Evolutionary conservation across 139 green algal species (phyloP).

Genomic region (Parachlorella kessleri): DNA sequence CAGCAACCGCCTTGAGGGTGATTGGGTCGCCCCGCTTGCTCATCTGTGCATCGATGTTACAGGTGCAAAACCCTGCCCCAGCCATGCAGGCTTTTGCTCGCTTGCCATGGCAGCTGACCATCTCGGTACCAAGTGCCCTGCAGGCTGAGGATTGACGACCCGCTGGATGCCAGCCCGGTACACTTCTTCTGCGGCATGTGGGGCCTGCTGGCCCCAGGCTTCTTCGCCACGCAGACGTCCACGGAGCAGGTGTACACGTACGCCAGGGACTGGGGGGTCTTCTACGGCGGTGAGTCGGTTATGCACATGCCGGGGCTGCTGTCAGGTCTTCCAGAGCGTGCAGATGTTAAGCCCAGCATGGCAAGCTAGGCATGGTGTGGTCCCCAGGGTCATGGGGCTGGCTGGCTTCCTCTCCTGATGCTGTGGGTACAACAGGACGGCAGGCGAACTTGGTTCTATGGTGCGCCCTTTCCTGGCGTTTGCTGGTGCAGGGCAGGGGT

Average conservation of each 20-base stretch:
- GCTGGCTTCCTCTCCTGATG: too few species aligned
- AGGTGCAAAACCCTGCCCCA: not conserved
- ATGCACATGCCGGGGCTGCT: too few species aligned
- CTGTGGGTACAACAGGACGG: too few species aligned
- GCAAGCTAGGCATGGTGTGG: too few species aligned
- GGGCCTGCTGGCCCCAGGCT: slow-evolving; percentile 35
- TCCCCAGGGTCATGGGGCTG: too few species aligned
- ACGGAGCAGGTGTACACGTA: not conserved
- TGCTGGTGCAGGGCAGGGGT: slow-evolving; percentile 18
- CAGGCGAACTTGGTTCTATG: too few species aligned
- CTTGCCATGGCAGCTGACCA: not conserved
- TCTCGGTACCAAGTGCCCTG: too few species aligned
- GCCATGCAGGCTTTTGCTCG: not conserved
- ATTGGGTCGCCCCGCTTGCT: too few species aligned
- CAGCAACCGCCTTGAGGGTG: too few species aligned
- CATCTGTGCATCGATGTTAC: not conserved
- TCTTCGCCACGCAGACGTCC: slow-evolving; percentile 26
- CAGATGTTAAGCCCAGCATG: too few species aligned
- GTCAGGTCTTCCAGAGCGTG: too few species aligned
- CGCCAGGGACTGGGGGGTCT: slow-evolving; percentile 18
- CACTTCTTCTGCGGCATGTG: slow-evolving; percentile 60
- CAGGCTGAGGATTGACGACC: slow-evolving; percentile 71
- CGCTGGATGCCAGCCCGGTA: slow-evolving; percentile 58
- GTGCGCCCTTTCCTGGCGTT: too few species aligned
- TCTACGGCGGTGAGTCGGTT: slow-evolving; percentile 26